These are phyloP conservation scores for Phlebiopsis gigantea DNA, from an alignment of 768 basidiomycete genomes.

Conservation along the genomic window DNA sequence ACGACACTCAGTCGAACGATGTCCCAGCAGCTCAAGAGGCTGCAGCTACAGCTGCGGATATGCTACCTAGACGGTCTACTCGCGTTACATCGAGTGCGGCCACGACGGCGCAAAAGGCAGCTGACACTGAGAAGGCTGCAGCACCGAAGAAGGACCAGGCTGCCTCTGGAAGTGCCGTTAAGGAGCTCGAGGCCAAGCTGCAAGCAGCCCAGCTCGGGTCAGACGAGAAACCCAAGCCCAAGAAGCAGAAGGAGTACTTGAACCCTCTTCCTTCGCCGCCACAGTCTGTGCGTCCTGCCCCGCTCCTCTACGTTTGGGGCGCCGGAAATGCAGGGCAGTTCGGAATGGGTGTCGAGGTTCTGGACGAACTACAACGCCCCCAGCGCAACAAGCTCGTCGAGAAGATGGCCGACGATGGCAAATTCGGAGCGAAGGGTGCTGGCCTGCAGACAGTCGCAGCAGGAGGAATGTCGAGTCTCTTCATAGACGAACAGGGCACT, in stretches of 20 bases:
- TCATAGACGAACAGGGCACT: constrained; percentile 84
- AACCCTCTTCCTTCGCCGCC: constrained; percentile 63
- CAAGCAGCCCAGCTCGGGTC: neutral
- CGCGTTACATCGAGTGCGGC: neutral
- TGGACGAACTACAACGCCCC: constrained; percentile 72
- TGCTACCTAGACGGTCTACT: constrained; percentile 5
- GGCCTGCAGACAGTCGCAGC: constrained; percentile 77
- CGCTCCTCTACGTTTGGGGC: constrained; percentile 82
- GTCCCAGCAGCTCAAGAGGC: neutral
- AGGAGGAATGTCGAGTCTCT: constrained; percentile 87
- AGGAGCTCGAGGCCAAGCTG: constrained; percentile 3
- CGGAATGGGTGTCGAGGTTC: constrained; percentile 73
- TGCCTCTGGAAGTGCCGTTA: neutral
- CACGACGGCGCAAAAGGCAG: neutral
- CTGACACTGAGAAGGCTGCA: neutral
- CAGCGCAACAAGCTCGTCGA: constrained; percentile 75
- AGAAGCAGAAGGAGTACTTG: constrained; percentile 40
- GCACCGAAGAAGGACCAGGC: neutral
- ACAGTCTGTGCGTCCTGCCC: constrained; percentile 53
- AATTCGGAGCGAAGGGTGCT: constrained; percentile 61
- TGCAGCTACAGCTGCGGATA: too few relatives aligned
- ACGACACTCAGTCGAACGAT: too few relatives aligned
- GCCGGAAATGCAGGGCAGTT: constrained; percentile 94
- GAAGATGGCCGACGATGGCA: constrained; percentile 62
- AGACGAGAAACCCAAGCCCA: neutral